These are phyloP conservation scores for Vachellia pachyceras DNA, from an alignment of 306 rosid species.

Conservation along the genomic window DNA sequence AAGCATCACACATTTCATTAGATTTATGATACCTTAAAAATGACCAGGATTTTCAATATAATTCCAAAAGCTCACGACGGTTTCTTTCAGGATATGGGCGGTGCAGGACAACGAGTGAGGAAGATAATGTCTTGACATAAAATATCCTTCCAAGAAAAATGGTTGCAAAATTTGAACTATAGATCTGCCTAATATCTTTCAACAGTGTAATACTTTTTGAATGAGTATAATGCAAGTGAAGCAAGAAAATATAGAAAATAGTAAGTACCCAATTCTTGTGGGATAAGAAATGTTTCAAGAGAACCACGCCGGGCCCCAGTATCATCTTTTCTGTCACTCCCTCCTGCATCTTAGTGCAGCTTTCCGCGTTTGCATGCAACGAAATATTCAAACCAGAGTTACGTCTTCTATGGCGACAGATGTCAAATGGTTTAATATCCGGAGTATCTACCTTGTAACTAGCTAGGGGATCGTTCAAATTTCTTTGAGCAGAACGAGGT, in stretches of 20 bases:
- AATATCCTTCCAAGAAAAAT: neutral
- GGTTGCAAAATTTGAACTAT: neutral
- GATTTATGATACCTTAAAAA: neutral
- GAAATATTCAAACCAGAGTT: neutral
- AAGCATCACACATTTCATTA: neutral
- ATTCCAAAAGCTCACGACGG: neutral
- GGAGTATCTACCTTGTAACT: neutral
- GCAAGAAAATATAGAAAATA: neutral
- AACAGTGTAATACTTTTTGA: neutral
- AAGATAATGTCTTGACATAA: neutral
- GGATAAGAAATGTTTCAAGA: constrained; percentile 53
- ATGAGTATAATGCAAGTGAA: neutral
- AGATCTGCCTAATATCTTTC: neutral
- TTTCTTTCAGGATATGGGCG: neutral
- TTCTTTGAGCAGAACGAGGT: neutral
- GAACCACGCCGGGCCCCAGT: constrained; percentile 73
- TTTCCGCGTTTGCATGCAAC: constrained; percentile 3
- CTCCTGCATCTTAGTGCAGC: constrained; percentile 13
- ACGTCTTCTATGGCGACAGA: constrained; percentile 42
- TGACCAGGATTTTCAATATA: neutral
- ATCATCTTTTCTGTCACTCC: constrained; percentile 6
- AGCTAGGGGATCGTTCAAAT: constrained; percentile 5
- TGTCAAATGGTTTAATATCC: constrained; percentile 45
- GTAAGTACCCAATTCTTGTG: constrained; percentile 53
- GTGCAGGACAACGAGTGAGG: neutral